A percentile compares a stretch with the other conserved stretches of the same genome.
phyloP scores from a whole-genome alignment of 148 eudicot genomes.

The Rhododendron simsii region DNA sequence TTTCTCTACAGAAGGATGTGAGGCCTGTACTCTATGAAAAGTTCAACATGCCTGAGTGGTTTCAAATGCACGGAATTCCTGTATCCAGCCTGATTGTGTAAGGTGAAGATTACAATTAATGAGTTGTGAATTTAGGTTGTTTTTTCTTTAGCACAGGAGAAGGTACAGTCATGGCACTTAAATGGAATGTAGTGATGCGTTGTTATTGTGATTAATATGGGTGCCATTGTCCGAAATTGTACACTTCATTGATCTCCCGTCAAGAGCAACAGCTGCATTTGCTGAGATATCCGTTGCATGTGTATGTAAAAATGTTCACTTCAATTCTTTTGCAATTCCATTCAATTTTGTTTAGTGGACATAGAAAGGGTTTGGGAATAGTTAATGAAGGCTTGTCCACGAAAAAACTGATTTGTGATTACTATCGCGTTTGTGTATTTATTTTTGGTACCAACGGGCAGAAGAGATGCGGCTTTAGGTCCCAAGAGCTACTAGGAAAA shows the following conservation, averaged over 20 bases:
- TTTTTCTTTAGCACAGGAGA: background rate
- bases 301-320: background rate
- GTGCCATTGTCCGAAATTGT: background rate
- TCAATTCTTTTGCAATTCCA: background rate
- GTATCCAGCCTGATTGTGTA: slow-evolving; percentile 4
- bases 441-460: background rate
- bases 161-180: background rate
- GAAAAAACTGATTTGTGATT: background rate
- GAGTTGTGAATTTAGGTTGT: background rate
- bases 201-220: background rate
- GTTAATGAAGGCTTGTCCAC: too few species aligned
- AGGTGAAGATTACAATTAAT: background rate
- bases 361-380: background rate
- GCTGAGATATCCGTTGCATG: background rate
- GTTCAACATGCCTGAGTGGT: slow-evolving; percentile 64
- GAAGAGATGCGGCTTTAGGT: background rate
- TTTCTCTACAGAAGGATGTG: slow-evolving; percentile 44
- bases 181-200: background rate
- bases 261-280: background rate
- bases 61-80: slow-evolving; percentile 61
- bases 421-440: background rate
- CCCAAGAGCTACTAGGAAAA: background rate
- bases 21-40: slow-evolving; percentile 42
- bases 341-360: background rate
- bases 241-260: background rate